Base-by-base conservation (phyloP, 106 monocot genomes). In the Triglochin maritima region DNA sequence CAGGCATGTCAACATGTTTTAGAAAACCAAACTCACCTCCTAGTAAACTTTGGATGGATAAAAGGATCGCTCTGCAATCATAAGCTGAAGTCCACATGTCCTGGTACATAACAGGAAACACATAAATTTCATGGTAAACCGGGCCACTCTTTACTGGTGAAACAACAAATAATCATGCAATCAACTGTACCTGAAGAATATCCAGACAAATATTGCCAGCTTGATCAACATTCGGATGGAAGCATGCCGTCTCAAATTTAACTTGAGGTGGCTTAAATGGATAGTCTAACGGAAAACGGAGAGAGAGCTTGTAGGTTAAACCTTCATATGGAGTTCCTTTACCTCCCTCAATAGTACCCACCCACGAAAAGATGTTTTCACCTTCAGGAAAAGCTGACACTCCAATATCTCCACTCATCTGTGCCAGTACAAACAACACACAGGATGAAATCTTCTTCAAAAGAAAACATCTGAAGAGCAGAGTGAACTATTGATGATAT, bases 11-110 rank as follows among this genome's bases (percentile, higher is more conserved):
- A 49, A 52, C 52, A 42, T 5, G 8, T n/a, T 56, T 4, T 61
- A 7, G 44, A 60, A 17, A 48, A 49, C 49, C 15, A 4, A 78
- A 67, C 63, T 76, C 62, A 82, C 88, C 88, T 82, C 88, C 88
- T 70, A 88, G 75, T 72, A 88, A 79, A 77, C 88, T 88, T 81
- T 88, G 88, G 7, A 88, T 84, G 52, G 88, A 88, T 72, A 88
- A 57, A 16, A 88, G 70, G 43, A 88, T 66, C 4, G 88, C 80
- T 80, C 84, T 74, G 61, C 88, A 88, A 77, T 88, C 88, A 71
- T 88, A 84, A 2, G 88, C 88, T 57, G 88, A 88, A 42, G 88
- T 84, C 88, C 88, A 88, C 84, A 84, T 88, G 44, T 88, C 88
- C 88, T 88, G 64, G 6, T 56, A 56, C 11, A 74, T 13, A 67